These are phyloP conservation scores for Lodderomyces parapsilosis DNA, from an alignment of 1,139 yeast species.

Conservation along the genomic window DNA sequence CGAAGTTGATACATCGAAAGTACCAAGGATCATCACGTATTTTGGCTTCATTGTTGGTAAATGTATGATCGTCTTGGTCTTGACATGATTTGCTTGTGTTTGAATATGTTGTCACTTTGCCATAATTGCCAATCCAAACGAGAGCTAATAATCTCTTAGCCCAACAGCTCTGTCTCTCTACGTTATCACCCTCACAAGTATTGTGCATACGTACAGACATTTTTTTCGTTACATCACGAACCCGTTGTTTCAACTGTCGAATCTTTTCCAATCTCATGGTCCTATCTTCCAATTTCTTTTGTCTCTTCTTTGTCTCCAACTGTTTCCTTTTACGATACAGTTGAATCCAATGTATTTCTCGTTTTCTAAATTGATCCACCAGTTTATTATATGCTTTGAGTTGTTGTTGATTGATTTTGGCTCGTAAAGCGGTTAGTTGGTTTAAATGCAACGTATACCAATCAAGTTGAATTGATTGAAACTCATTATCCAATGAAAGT, in stretches of 20 bases:
- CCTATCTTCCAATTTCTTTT: background rate
- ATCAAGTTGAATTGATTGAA: no score
- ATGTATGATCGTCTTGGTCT: no score
- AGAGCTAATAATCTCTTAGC: no score
- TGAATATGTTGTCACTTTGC: no score
- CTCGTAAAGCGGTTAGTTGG: conserved; percentile 1
- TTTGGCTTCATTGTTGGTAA: no score
- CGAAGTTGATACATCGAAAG: no score
- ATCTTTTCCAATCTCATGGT: background rate
- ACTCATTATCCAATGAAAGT: background rate
- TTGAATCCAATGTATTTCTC: background rate
- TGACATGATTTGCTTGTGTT: no score
- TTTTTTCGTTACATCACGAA: background rate
- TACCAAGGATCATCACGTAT: no score
- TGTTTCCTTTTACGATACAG: background rate
- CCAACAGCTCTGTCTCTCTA: no score
- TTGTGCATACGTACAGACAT: no score
- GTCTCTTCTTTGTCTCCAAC: background rate
- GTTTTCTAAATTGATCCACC: background rate
- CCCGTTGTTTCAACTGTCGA: background rate
- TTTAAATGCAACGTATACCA: background rate
- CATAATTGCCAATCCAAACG: no score
- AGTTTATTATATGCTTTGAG: background rate
- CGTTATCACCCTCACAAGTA: no score
- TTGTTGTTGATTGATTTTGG: background rate